Evolutionary conservation across 257 asterid species (phyloP).

Genomic region (Solanum rostratum): DNA sequence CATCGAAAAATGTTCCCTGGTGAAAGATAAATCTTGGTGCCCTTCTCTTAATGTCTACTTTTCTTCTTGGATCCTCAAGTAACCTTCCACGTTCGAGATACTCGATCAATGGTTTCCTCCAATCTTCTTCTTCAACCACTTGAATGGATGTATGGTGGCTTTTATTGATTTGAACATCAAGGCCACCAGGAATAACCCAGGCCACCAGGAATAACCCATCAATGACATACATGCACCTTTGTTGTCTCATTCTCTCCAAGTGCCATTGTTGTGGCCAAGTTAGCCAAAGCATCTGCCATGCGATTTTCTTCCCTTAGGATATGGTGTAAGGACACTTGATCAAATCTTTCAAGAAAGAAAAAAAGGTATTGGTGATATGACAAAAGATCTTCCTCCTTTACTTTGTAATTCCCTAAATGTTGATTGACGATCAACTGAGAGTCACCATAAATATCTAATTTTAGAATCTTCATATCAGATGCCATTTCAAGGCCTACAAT

Average conservation of each 20-base stretch:
- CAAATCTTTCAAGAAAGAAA: not conserved
- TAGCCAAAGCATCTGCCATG: not conserved
- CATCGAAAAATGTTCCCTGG: not conserved
- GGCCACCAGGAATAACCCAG: not conserved
- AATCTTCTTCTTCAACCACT: not conserved
- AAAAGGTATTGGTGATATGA: not conserved
- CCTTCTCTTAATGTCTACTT: not conserved
- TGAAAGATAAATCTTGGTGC: not conserved
- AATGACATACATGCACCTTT: not conserved
- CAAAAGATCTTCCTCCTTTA: not conserved
- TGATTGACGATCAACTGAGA: not conserved
- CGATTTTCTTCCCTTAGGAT: not conserved
- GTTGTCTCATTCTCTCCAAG: not conserved
- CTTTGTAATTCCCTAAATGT: not conserved
- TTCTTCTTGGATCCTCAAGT: not conserved
- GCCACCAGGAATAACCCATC: not conserved
- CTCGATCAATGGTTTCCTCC: not conserved
- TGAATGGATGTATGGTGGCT: not conserved
- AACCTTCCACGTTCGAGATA: not conserved
- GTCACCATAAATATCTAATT: not conserved
- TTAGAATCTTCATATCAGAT: not conserved
- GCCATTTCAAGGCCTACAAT: not conserved
- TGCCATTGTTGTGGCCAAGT: not conserved
- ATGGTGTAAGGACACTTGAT: not conserved
- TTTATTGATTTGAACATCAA: not conserved